Conservation (phyloP, 1,139 yeast species). For the Debaryomyces robertsiae region DNA sequence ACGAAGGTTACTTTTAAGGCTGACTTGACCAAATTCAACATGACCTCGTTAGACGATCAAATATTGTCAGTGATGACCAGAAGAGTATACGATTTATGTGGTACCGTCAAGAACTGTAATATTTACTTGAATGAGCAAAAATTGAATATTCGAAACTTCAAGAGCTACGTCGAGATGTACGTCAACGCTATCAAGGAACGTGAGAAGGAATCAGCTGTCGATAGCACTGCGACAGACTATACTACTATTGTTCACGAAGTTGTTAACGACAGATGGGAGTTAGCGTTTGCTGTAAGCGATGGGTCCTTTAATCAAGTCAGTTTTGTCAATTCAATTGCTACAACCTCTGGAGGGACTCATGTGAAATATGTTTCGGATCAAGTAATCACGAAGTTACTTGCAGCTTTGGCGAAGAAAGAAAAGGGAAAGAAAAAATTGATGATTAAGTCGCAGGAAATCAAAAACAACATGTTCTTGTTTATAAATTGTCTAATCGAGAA, state of each 20-base stretch:
- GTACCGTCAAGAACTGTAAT: slow-evolving; percentile 84
- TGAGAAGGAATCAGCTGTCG: slow-evolving; percentile 28
- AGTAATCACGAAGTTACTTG: slow-evolving; percentile 65
- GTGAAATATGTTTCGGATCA: slow-evolving; percentile 86
- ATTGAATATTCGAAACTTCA: slow-evolving; percentile 72
- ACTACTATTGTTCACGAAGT: slow-evolving; percentile 77
- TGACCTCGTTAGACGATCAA: slow-evolving; percentile 82
- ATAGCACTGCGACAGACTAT: slow-evolving; percentile 30
- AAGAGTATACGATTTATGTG: slow-evolving; percentile 95
- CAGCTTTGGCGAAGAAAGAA: slow-evolving; percentile 72
- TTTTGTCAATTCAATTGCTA: slow-evolving; percentile 96
- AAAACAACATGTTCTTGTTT: slow-evolving; percentile 87
- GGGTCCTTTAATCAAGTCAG: slow-evolving; percentile 90
- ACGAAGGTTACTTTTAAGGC: slow-evolving; percentile 91
- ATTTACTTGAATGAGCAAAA: slow-evolving; percentile 79
- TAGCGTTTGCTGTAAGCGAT: slow-evolving; percentile 93
- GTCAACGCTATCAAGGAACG: slow-evolving; percentile 63
- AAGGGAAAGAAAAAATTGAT: slow-evolving; percentile 71
- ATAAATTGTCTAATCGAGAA: slow-evolving; percentile 92
- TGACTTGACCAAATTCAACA: slow-evolving; percentile 79
- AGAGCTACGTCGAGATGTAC: slow-evolving; percentile 86
- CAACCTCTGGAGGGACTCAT: slow-evolving; percentile 97
- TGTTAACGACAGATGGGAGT: slow-evolving; percentile 80
- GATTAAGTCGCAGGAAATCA: slow-evolving; percentile 85
- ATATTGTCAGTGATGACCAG: slow-evolving; percentile 82